Percentiles rank a stretch among this genome's conserved stretches.
These are phyloP conservation scores for Nemania sp. DNA, from an alignment of 2,329 filamentous ascomycete genomes.

Conservation along the genomic window DNA sequence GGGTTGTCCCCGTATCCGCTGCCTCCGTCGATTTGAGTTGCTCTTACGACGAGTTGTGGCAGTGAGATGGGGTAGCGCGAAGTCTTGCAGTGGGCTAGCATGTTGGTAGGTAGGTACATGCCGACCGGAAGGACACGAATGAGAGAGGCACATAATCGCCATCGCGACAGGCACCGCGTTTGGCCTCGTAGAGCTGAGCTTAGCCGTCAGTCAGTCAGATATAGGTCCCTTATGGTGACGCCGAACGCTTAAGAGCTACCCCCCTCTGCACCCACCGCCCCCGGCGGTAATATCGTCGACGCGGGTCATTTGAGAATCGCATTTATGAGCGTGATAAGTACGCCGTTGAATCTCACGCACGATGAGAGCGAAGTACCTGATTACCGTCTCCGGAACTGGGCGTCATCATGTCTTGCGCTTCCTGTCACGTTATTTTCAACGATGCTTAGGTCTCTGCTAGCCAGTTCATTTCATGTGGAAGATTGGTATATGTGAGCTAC, in stretches of 20 bases:
- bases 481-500: background rate
- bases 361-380: conserved; percentile 32
- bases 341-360: conserved; percentile 27
- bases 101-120: conserved; percentile 30
- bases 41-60: too few relatives aligned
- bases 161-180: conserved; percentile 34
- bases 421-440: conserved; percentile 29
- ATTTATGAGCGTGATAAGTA: conserved; percentile 32
- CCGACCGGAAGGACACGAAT: conserved; percentile 33
- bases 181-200: conserved; percentile 1
- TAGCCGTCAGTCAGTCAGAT: conserved; percentile 31
- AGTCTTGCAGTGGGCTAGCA: too few relatives aligned
- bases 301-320: conserved; percentile 26
- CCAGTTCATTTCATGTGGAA: too few relatives aligned
- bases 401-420: conserved; percentile 26
- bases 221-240: conserved; percentile 36
- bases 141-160: conserved; percentile 33
- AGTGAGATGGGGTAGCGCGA: too few relatives aligned
- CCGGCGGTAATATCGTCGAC: background rate
- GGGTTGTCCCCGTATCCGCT: too few relatives aligned
- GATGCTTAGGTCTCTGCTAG: background rate
- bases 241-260: conserved; percentile 29
- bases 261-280: background rate
- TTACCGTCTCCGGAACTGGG: conserved; percentile 35
- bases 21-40: too few relatives aligned